Evolutionary conservation across 148 eudicot species (phyloP).

Genomic region (Rheum nobile): DNA sequence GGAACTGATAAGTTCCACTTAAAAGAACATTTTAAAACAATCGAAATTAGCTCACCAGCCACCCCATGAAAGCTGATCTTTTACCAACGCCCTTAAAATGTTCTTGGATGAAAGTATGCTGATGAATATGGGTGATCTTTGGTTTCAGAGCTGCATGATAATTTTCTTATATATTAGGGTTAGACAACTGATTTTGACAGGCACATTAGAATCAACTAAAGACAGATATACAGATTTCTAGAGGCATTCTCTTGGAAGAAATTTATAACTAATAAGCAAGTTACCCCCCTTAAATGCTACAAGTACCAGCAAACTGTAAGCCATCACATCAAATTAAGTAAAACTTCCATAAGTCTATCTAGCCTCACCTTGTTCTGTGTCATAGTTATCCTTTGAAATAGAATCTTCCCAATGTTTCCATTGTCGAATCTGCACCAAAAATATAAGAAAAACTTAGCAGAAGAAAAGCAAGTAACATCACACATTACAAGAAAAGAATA

Average conservation of each 20-base stretch:
- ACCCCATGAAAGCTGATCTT: slow-evolving; percentile 26
- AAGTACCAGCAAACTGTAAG: too few relatives aligned
- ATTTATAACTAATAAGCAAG: too few relatives aligned
- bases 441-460: background rate
- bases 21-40: too few relatives aligned
- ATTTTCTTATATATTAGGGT: background rate
- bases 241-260: too few relatives aligned
- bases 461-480: background rate
- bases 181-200: too few relatives aligned
- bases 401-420: slow-evolving; percentile 62
- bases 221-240: too few relatives aligned
- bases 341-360: background rate
- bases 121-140: slow-evolving; percentile 25
- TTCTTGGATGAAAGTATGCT: slow-evolving; percentile 36
- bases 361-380: slow-evolving; percentile 24
- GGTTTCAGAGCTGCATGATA: slow-evolving; percentile 15
- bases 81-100: slow-evolving; percentile 32
- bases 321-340: too few relatives aligned
- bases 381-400: slow-evolving; percentile 16
- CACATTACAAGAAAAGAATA: background rate
- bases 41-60: slow-evolving; percentile 44
- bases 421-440: slow-evolving; percentile 36
- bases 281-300: too few relatives aligned
- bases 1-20: too few relatives aligned
- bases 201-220: background rate